phyloP scores from a whole-genome alignment of 345 rosid species.

The Syzygium aqueum region DNA sequence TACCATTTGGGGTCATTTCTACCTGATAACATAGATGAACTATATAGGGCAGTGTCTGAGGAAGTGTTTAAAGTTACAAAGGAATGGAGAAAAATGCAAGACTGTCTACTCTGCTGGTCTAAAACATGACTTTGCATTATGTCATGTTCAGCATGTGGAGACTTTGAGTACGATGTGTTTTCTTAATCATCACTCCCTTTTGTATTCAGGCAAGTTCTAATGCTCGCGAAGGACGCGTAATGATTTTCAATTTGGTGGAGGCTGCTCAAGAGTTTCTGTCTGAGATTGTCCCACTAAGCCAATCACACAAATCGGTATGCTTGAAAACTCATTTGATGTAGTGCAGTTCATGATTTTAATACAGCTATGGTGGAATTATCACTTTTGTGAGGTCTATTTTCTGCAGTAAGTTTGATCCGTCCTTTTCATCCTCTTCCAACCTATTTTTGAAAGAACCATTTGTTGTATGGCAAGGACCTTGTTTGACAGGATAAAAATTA shows the following conservation, averaged over 20 bases:
- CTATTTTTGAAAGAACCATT: not conserved
- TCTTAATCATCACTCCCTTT: not conserved
- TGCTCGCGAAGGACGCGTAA: conserved; percentile 92
- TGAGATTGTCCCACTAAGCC: conserved; percentile 51
- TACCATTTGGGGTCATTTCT: not conserved
- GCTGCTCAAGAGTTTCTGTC: conserved; percentile 97
- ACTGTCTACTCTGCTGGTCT: not conserved
- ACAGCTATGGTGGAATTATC: not conserved
- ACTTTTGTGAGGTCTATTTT: not conserved
- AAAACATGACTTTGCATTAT: not conserved
- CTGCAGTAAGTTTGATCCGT: not conserved
- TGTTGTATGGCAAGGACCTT: not conserved
- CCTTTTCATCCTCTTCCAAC: not conserved
- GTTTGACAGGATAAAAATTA: not conserved
- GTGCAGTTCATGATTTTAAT: not conserved
- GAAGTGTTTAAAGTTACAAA: not conserved
- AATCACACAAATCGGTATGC: conserved; percentile 49
- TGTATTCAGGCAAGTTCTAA: conserved; percentile 62
- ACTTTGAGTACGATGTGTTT: not conserved
- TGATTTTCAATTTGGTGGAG: conserved; percentile 94
- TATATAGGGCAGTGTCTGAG: not conserved
- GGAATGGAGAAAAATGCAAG: not conserved
- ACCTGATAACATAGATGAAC: not conserved
- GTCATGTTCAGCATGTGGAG: not conserved
- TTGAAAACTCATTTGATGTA: not conserved